phyloP scores from a whole-genome alignment of 352 stramenopile species.

The Pythium dissimile region DNA sequence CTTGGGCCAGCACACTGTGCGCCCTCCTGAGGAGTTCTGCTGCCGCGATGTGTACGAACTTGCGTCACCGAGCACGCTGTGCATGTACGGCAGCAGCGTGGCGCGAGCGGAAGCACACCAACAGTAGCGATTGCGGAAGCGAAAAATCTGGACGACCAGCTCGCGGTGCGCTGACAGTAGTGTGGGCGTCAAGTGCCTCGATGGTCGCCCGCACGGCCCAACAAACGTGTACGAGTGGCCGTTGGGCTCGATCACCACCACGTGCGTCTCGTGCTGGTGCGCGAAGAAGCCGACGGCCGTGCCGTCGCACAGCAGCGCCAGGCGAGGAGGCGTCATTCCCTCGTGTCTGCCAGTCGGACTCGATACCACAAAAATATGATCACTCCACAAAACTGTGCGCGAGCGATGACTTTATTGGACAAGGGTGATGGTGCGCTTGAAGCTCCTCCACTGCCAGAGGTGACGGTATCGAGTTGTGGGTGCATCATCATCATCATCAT shows the following conservation, averaged over 20 bases:
- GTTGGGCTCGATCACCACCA: constrained; percentile 54
- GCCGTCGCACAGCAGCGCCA: constrained; percentile 52
- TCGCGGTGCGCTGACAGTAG: constrained; percentile 40
- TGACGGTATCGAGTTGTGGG: neutral
- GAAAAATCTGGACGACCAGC: constrained; percentile 38
- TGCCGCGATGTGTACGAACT: neutral
- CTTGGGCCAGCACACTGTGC: constrained; percentile 16
- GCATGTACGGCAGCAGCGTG: constrained; percentile 39
- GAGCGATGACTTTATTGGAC: neutral
- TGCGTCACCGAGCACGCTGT: constrained; percentile 6
- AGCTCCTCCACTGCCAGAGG: constrained; percentile 1
- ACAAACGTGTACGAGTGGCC: constrained; percentile 62
- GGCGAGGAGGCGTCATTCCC: constrained; percentile 10
- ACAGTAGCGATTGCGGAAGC: constrained; percentile 55
- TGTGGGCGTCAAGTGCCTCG: constrained; percentile 59
- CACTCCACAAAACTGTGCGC: neutral
- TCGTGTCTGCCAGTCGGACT: neutral
- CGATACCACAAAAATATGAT: neutral
- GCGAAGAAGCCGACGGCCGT: constrained; percentile 43
- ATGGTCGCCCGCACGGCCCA: constrained; percentile 35
- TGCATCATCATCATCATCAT: constrained; percentile 3
- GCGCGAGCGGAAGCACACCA: constrained; percentile 5
- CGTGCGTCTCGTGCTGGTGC: constrained; percentile 48
- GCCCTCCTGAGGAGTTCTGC: neutral
- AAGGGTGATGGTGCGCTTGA: neutral